Evolutionary conservation across 768 basidiomycete genomes (phyloP), one percentile per base, ranked within the genome.

Genomic region (Paxillus ammoniavirescens): DNA sequence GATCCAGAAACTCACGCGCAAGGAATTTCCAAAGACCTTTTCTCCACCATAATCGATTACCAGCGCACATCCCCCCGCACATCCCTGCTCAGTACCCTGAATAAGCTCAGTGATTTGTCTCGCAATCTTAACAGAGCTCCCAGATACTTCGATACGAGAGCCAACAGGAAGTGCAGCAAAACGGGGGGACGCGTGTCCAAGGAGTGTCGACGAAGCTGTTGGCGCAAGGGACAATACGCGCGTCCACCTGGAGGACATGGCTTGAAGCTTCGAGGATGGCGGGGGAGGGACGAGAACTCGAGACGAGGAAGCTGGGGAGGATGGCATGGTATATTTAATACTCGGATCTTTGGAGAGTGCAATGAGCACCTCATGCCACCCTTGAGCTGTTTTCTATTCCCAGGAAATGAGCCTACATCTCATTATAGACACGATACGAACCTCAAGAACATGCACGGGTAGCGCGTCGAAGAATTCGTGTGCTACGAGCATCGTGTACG

Each of bases 401-500:
- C 12, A 48, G 18, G 9, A 36, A 31, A 17, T 45, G 30, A 30
- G 45, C 42, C 50, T 37, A 23, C 15, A 8, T 40, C 31, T 15
- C 5, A 23, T 8, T 6, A 8, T 2, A 12, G 35, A 35, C 14
- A 4, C 14, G 14, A n/a, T 14, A 65, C 76, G 10, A 58, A 93
- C 94, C 77, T 96, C 85, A 36, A 98, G 73, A 36, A 94, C 75
- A 68, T 97, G 91, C 44, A 98, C 85, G 0, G 97, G 96, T 42
- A 99, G 77, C 0, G 95, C 95, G 66, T 98, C 97, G 57, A 99
- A 98, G 72, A 98, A 96, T 65, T 98, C 97, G 69, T 99, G 95
- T 0, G 97, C 97, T 14, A 98, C 73, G 21, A 97, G 68, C 76
- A 97, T 84, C 0, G 93, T 94, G 68, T 86, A 98, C 47, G 69